Evolutionary conservation across 2,329 filamentous ascomycete genomes (phyloP).

Genomic region (Fusarium chuoi): DNA sequence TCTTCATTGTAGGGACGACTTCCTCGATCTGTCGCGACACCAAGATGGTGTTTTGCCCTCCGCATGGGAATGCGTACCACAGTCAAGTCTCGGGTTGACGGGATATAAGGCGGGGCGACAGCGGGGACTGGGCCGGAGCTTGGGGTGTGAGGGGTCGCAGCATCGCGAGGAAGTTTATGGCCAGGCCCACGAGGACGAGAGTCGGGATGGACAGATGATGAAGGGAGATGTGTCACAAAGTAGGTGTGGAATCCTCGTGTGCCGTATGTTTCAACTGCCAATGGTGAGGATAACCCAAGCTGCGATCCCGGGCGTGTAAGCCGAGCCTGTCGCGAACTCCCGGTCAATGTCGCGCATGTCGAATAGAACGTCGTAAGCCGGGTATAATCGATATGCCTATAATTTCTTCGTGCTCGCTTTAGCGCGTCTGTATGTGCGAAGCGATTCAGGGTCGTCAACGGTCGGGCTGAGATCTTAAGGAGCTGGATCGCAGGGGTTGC

Average conservation of each 20-base stretch:
- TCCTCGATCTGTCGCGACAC: conserved; percentile 80
- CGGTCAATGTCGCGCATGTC: conserved; percentile 10
- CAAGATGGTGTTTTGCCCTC: conserved; percentile 96
- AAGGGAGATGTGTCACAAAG: conserved; percentile 95
- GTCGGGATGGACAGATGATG: conserved; percentile 91
- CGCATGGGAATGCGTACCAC: conserved; percentile 94
- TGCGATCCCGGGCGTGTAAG: conserved; percentile 14
- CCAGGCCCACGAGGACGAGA: conserved; percentile 73
- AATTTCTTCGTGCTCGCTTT: not conserved
- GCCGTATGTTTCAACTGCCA: conserved; percentile 12
- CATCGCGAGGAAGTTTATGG: conserved; percentile 87
- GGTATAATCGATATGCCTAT: not conserved
- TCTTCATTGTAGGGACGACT: conserved; percentile 93
- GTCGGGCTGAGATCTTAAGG: conserved; percentile 28
- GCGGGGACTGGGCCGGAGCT: conserved; percentile 64
- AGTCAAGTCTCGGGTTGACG: conserved; percentile 77
- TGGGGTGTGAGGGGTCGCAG: conserved; percentile 80
- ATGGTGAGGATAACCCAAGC: conserved; percentile 7
- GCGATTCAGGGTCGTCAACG: conserved; percentile 7
- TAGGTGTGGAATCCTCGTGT: conserved; percentile 86
- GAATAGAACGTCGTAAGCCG: not conserved
- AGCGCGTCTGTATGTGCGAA: conserved; percentile 1
- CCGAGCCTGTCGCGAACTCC: conserved; percentile 20
- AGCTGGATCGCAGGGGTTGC: conserved; percentile 29
- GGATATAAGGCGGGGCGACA: conserved; percentile 68